These are phyloP conservation scores for Fomitopsis schrenkii DNA, from an alignment of 1,284 basidiomycete genomes.

Conservation along the genomic window DNA sequence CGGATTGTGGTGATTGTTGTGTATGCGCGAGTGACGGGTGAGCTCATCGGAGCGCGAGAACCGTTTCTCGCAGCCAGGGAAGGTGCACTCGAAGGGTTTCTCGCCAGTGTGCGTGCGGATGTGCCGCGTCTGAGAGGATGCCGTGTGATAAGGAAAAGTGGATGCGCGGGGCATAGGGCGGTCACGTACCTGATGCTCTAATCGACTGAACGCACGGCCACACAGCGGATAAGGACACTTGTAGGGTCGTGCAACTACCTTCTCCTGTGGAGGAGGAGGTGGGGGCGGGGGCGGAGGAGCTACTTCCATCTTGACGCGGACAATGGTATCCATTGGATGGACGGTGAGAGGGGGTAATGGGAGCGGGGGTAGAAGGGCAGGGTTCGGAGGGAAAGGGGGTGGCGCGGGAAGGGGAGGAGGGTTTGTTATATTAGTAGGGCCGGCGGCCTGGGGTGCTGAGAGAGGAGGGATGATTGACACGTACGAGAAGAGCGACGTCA, in stretches of 20 bases:
- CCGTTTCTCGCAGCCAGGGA: conserved; percentile 95
- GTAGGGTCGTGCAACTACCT: conserved; percentile 77
- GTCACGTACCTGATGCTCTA: conserved; percentile 83
- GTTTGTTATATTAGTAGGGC: conserved; percentile 7
- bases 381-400: neutral
- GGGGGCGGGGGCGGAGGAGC: conserved; percentile 24
- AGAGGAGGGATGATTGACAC: neutral
- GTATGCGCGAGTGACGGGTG: conserved; percentile 93
- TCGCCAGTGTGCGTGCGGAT: conserved; percentile 98
- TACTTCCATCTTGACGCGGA: conserved; percentile 16
- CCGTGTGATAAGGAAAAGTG: conserved; percentile 11
- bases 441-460: neutral
- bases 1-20: conserved; percentile 49
- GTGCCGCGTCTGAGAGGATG: conserved; percentile 78
- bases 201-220: conserved; percentile 84
- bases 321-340: conserved; percentile 15
- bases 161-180: conserved; percentile 6
- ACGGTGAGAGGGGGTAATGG: neutral
- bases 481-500: neutral
- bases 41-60: conserved; percentile 98
- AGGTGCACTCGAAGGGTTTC: conserved; percentile 93
- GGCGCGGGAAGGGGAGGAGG: conserved; percentile 2
- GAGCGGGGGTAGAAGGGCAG: neutral
- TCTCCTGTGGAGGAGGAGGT: conserved; percentile 36
- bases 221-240: conserved; percentile 94